Base-by-base conservation (phyloP, 192 early-diverging fungal genomes). In the Spinellus fusiger region DNA sequence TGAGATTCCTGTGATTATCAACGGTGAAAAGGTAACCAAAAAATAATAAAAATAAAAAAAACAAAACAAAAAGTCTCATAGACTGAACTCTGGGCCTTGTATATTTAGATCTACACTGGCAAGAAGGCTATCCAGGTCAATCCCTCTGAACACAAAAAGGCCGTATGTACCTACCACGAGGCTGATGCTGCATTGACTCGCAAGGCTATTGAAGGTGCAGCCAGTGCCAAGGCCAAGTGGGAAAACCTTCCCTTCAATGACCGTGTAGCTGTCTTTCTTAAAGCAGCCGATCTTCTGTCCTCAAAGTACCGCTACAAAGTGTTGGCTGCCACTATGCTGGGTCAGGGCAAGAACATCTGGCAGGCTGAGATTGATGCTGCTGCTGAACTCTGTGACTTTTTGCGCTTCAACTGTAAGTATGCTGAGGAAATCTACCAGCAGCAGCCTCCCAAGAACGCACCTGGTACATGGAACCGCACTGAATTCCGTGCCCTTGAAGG, bases 351-450 rank as follows among this genome's bases (percentile, higher is more conserved):
- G 82, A 98, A 96, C 73, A 89, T 84, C 52, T 98, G 94, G 93
- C 94, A 98, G 82, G 96, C 96, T 5, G 96, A 98, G 78, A 98
- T 98, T 64, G 96, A 98, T 71, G 85, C 94, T n/a, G 93, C 91
- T 18, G 92, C 93, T 20, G 96, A 98, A 75, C 78, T 95, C 18
- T 83, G 77, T 27, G 96, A 98, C 70, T 98, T 98, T 75, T 86
- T 87, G 86, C 88, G 96, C 52, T 98, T 96, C 79, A 95, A 95
- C 81, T 84, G 83, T 62, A 89, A 92, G 78, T 98, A 86, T 70
- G 92, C 96, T 56, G 78, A 87, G 68, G 91, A 98, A 66, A 88
- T 98, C 49, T 98, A 98, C 74, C 73, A 80, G 32, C 81, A 91
- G 65, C 96, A 98, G 82, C 94, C 96, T 31, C 83, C 90, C 60